These are phyloP conservation scores for Cercospora zeae-maydis DNA, from an alignment of 2,329 filamentous ascomycete genomes.

Conservation along the genomic window DNA sequence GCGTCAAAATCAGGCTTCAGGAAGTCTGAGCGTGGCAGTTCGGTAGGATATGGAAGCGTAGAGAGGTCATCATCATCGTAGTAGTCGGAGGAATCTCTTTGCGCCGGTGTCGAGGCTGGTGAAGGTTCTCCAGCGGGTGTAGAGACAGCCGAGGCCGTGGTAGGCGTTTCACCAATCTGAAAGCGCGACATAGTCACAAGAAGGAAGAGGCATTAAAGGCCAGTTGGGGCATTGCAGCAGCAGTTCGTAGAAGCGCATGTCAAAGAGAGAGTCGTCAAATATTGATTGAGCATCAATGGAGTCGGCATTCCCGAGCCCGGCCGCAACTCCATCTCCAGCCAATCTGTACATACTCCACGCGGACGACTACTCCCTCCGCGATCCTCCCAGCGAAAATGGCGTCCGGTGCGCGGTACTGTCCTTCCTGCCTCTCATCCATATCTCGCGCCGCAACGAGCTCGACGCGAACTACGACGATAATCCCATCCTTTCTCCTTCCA, in stretches of 20 bases:
- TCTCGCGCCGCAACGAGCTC: conserved; percentile 14
- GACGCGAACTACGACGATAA: conserved; percentile 16
- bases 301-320: conserved; percentile 11
- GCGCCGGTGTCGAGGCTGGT: conserved; percentile 20
- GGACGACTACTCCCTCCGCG: not conserved
- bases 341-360: not conserved
- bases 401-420: conserved; percentile 26
- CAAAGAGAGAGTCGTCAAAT: not conserved
- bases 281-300: not conserved
- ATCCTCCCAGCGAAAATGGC: conserved; percentile 20
- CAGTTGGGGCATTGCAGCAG: not conserved
- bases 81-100: conserved; percentile 46
- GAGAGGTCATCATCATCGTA: conserved; percentile 57
- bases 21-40: conserved; percentile 80
- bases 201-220: not conserved
- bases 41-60: conserved; percentile 81
- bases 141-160: conserved; percentile 32
- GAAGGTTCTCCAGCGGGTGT: conserved; percentile 39
- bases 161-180: conserved; percentile 39
- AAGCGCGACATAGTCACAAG: conserved; percentile 48
- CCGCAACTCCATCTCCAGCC: conserved; percentile 12
- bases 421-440: conserved; percentile 29
- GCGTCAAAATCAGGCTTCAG: conserved; percentile 73
- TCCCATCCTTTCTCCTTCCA: conserved; percentile 25
- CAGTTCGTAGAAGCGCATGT: not conserved